Base-by-base conservation (phyloP, 768 basidiomycete species). In the Holtermannia corniformis region DNA sequence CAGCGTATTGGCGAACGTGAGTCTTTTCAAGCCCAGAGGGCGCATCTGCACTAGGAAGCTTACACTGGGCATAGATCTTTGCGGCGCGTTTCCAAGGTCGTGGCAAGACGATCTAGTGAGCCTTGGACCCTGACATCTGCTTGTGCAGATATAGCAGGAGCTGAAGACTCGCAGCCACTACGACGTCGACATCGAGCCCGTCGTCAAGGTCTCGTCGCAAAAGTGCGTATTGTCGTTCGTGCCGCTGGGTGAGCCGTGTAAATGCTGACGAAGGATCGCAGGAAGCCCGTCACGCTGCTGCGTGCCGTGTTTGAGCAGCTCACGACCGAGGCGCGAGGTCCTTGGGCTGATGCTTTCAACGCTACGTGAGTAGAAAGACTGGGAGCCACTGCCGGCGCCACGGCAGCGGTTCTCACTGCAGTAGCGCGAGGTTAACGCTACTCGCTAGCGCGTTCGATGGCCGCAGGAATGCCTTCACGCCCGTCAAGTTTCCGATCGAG, bases 141-240 rank as follows among this genome's bases (percentile, higher is more conserved):
- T 37, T 7, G 32, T 37, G 10, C 16, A n/a, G n/a, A n/a, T n/a
- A n/a, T n/a, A n/a, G n/a, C n/a, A n/a, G n/a, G n/a, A n/a, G n/a
- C n/a, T n/a, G n/a, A n/a, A n/a, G 32, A 37, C 32, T 42, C 19
- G 13, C n/a, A 10, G 66, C 53, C 67, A 70, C 49, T 72, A 72
- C 53, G 70, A 72, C 43, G 58, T 70, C 25, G 70, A 72, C 14
- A 70, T 72, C 51, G 62, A 64, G 51, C 70, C 70, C 3, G 63
- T 70, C 44, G 66, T 70, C 50, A 68, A 68, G 56, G 63, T 64
- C n/a, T 54, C 63, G 24, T 58, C 60, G 49, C 65, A 71, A 50
- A 69, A 68, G 66, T 61, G 43, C 54, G 60, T 32, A 16, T 23
- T 13, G n/a, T n/a, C n/a, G n/a, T n/a, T n/a, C n/a, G n/a, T n/a